phyloP scores from a whole-genome alignment of 257 asterid species.

The Pogostemon cablin region DNA sequence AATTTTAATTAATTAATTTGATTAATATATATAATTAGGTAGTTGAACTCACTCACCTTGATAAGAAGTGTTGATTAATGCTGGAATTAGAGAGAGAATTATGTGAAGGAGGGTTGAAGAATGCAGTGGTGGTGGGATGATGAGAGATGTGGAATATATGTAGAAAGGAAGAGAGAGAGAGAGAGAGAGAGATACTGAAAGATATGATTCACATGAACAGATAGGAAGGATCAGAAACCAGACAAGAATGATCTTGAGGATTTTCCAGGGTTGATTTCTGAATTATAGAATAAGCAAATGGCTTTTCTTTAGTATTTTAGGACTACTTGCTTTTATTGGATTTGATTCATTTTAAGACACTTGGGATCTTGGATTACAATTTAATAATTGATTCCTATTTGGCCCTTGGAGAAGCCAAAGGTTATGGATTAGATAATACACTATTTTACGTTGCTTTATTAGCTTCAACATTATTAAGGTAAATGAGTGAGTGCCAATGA shows the following conservation, averaged over 20 bases:
- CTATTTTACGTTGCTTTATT: too few relatives aligned
- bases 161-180: slow-evolving; percentile 8
- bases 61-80: slow-evolving; percentile 35
- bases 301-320: slow-evolving; percentile 31
- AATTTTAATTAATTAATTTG: neutral
- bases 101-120: slow-evolving; percentile 8
- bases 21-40: neutral
- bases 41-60: slow-evolving; percentile 40
- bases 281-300: slow-evolving; percentile 35
- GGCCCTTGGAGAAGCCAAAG: slow-evolving; percentile 36
- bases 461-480: too few relatives aligned
- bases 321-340: slow-evolving; percentile 11
- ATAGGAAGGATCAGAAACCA: slow-evolving; percentile 33
- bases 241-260: slow-evolving; percentile 40
- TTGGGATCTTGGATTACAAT: slow-evolving; percentile 23
- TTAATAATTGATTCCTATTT: slow-evolving; percentile 18
- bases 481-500: too few relatives aligned
- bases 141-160: slow-evolving; percentile 16
- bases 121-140: neutral
- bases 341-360: slow-evolving; percentile 4
- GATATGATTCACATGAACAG: slow-evolving; percentile 30
- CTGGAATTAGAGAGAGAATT: neutral
- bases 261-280: slow-evolving; percentile 28
- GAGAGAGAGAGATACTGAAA: slow-evolving; percentile 38
- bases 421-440: neutral